These are phyloP conservation scores for Geosmithia flava DNA, from an alignment of 2,329 filamentous ascomycete species.

Conservation along the genomic window DNA sequence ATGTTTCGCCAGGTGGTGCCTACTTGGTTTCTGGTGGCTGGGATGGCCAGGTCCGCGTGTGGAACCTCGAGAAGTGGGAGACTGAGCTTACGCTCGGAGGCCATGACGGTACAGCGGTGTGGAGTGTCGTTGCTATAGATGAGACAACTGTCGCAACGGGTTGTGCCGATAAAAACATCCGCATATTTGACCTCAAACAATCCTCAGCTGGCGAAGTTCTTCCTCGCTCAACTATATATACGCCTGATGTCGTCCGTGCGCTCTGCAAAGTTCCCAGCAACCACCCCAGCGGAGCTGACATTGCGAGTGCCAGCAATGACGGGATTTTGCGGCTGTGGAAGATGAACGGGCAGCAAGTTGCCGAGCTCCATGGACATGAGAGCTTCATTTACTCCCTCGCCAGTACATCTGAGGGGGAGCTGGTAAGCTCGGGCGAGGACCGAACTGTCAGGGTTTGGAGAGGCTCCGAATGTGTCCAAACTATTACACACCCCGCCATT, in stretches of 20 bases:
- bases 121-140: slow-evolving; percentile 82
- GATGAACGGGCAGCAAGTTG: slow-evolving; percentile 62
- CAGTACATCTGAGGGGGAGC: slow-evolving; percentile 66
- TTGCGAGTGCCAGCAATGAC: slow-evolving; percentile 91
- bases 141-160: slow-evolving; percentile 75
- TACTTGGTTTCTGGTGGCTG: slow-evolving; percentile 86
- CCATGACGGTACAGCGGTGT: slow-evolving; percentile 67
- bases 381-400: slow-evolving; percentile 88
- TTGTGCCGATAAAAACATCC: slow-evolving; percentile 81
- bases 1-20: slow-evolving; percentile 58
- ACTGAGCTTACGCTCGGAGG: slow-evolving; percentile 57
- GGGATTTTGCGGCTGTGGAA: slow-evolving; percentile 82
- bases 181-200: slow-evolving; percentile 63
- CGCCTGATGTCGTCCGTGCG: slow-evolving; percentile 77
- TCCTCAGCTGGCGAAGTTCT: slow-evolving; percentile 42
- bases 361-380: slow-evolving; percentile 75
- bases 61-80: slow-evolving; percentile 81
- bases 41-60: slow-evolving; percentile 81
- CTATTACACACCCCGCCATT: slow-evolving; percentile 92
- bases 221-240: slow-evolving; percentile 42
- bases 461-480: slow-evolving; percentile 73
- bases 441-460: slow-evolving; percentile 87
- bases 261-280: slow-evolving; percentile 66
- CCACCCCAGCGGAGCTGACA: slow-evolving; percentile 76
- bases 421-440: slow-evolving; percentile 88